Percentiles rank a stretch among this genome's conserved stretches.
Conservation (phyloP, 2,329 filamentous ascomycete species). For the Epichloe scottii region DNA sequence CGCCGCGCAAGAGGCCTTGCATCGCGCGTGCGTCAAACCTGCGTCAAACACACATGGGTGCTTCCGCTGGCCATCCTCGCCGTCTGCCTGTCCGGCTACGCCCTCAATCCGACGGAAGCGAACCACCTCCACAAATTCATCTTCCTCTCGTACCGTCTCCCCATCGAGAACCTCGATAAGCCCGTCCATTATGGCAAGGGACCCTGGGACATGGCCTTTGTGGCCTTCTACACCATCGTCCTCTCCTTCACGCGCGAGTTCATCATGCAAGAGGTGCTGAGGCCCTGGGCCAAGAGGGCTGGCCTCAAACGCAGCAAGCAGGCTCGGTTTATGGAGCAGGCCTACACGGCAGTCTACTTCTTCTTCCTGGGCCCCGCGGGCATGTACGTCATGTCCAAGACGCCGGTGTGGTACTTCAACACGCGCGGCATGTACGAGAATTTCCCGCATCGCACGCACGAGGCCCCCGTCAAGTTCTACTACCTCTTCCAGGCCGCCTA, state of each 20-base stretch:
- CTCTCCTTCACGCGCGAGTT: constrained; percentile 92
- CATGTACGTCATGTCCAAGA: constrained; percentile 79
- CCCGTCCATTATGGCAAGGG: constrained; percentile 75
- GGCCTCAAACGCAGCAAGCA: constrained; percentile 72
- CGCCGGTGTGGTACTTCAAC: constrained; percentile 95
- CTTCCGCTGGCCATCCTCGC: constrained; percentile 56
- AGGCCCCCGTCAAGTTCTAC: constrained; percentile 81
- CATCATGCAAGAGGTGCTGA: constrained; percentile 81
- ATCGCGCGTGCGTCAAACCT: constrained; percentile 37
- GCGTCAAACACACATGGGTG: constrained; percentile 48
- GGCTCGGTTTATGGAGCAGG: constrained; percentile 88
- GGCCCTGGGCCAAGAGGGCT: constrained; percentile 57
- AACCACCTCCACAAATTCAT: constrained; percentile 74
- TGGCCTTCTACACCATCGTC: constrained; percentile 78
- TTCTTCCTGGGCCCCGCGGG: constrained; percentile 69
- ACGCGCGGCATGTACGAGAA: constrained; percentile 78
- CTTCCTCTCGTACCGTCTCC: constrained; percentile 78
- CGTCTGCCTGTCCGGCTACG: constrained; percentile 55
- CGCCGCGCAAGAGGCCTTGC: constrained; percentile 40
- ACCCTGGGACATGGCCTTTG: constrained; percentile 73
- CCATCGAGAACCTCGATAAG: constrained; percentile 29
- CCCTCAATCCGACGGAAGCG: constrained; percentile 59
- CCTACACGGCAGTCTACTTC: constrained; percentile 90
- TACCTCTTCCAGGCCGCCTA: constrained; percentile 91
- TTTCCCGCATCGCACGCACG: constrained; percentile 79